A percentile compares a stretch with the other conserved stretches of the same genome.
Conservation (phyloP, 371 early-diverging fungal species). For the Mortierella sp. region DNA sequence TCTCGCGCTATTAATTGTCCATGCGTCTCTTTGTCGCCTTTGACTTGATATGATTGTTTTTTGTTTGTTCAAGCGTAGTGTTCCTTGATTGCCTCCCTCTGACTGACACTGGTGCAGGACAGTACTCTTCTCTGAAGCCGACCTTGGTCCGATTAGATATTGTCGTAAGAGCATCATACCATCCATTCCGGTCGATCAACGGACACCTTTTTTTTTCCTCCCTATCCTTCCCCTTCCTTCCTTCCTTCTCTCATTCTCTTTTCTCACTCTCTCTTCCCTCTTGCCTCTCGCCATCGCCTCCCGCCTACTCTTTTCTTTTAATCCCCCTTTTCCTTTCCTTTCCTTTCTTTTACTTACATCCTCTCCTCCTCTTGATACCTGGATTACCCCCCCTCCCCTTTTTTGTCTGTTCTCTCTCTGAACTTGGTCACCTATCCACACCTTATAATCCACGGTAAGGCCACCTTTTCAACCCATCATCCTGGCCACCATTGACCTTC, state of each 20-base stretch:
- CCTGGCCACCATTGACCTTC: not conserved
- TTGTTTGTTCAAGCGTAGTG: not conserved
- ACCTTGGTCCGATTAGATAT: constrained; percentile 18
- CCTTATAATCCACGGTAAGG: not conserved
- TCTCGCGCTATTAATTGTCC: not conserved
- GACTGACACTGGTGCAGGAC: constrained; percentile 18
- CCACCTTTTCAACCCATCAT: not conserved
- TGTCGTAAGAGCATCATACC: not conserved
- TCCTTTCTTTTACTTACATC: not conserved
- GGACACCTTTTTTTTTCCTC: constrained; percentile 12
- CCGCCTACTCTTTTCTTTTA: not conserved
- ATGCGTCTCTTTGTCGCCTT: not conserved
- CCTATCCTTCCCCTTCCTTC: not conserved
- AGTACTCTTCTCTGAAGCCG: constrained; percentile 11
- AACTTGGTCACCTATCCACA: not conserved
- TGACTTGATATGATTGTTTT: not conserved
- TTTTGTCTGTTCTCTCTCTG: not conserved
- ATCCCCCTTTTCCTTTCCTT: not conserved
- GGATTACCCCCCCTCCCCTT: not conserved
- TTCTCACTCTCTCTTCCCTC: not conserved
- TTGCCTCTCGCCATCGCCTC: not conserved
- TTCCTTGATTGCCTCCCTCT: not conserved
- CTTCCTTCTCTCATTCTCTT: not conserved
- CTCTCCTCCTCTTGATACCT: not conserved
- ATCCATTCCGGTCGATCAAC: not conserved